These are phyloP conservation scores for Pseudotsuga menziesii DNA, from an alignment of 75 land plant genomes.

Conservation along the genomic window DNA sequence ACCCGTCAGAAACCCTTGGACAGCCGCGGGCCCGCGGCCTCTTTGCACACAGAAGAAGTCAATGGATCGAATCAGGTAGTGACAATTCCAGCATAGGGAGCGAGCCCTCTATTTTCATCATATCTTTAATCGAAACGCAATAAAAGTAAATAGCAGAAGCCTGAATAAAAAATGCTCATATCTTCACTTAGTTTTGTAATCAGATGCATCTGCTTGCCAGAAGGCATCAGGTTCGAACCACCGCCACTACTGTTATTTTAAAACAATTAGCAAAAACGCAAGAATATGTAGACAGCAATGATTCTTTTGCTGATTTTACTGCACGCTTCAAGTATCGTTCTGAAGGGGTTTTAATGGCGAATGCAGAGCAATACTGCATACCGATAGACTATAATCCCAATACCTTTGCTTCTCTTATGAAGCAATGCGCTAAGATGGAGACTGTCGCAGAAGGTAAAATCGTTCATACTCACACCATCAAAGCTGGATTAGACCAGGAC, in stretches of 20 bases:
- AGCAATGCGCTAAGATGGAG: constrained; percentile 1
- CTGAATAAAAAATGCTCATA: background rate
- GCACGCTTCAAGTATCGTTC: no score
- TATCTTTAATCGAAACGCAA: no score
- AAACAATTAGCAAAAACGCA: background rate
- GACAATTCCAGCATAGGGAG: no score
- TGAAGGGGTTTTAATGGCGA: no score
- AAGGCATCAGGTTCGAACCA: background rate
- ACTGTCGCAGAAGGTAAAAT: constrained; percentile 4
- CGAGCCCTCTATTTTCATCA: no score
- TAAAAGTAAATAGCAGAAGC: no score
- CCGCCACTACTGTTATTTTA: background rate
- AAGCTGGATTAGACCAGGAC: constrained; percentile 6
- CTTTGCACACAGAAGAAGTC: no score
- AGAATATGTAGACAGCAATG: background rate
- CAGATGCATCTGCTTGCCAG: background rate
- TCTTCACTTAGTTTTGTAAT: background rate
- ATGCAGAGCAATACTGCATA: background rate
- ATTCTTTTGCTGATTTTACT: background rate
- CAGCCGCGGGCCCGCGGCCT: no score
- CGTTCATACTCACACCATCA: constrained; percentile 6
- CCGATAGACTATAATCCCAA: background rate
- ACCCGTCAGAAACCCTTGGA: no score
- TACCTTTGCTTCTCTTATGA: background rate
- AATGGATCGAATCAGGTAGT: no score